Evolutionary conservation across 495 filamentous ascomycete genomes (phyloP).

Genomic region (Neurospora africana): DNA sequence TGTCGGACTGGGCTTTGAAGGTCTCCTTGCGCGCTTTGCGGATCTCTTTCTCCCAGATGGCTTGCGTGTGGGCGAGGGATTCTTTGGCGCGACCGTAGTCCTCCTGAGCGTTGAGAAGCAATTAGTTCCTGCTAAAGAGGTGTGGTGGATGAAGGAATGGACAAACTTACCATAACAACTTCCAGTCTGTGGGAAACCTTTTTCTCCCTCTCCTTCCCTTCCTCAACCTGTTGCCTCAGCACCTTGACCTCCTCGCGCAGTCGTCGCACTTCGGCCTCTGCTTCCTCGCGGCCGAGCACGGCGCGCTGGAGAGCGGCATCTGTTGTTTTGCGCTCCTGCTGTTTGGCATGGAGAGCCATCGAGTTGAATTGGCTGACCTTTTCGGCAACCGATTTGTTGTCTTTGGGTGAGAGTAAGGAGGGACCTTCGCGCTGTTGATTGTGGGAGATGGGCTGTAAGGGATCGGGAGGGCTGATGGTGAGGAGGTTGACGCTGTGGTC

Average conservation of each 20-base stretch:
- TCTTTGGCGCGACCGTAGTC: conserved; percentile 67
- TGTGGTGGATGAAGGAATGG: neutral
- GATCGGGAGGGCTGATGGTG: conserved; percentile 14
- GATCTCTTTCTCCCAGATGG: conserved; percentile 77
- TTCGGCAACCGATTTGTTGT: conserved; percentile 62
- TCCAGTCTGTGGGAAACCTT: conserved; percentile 70
- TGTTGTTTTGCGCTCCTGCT: conserved; percentile 47
- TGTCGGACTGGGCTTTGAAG: conserved; percentile 65
- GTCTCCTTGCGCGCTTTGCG: conserved; percentile 71
- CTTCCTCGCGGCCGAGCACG: conserved; percentile 75
- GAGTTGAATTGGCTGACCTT: conserved; percentile 80
- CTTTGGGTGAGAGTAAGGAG: conserved; percentile 22
- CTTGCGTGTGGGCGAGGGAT: conserved; percentile 58
- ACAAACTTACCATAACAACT: conserved; percentile 52
- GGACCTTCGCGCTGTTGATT: conserved; percentile 50
- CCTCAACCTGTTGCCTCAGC: conserved; percentile 49
- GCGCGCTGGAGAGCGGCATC: conserved; percentile 70
- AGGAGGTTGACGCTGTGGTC: neutral
- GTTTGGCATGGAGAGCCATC: conserved; percentile 51
- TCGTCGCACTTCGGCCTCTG: conserved; percentile 55
- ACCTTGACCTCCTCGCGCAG: conserved; percentile 46
- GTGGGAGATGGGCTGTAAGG: conserved; percentile 62
- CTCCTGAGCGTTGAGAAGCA: conserved; percentile 39
- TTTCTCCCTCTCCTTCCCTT: conserved; percentile 62
- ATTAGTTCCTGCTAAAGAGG: neutral